These are phyloP conservation scores for Xylaria hypoxylon DNA, from an alignment of 2,329 filamentous ascomycete genomes.

Conservation along the genomic window DNA sequence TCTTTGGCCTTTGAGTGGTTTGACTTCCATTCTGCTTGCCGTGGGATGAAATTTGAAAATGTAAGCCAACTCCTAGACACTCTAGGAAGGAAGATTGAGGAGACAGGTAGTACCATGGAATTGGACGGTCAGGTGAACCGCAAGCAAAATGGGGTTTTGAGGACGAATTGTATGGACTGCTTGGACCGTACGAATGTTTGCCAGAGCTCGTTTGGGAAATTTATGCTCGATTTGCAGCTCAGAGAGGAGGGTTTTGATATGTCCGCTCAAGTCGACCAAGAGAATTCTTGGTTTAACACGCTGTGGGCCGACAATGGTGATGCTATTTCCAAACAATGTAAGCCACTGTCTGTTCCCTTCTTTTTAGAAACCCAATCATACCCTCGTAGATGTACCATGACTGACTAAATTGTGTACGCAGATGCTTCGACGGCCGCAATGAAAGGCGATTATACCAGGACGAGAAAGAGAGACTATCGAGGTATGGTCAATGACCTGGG, in stretches of 20 bases:
- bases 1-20: slow-evolving; percentile 90
- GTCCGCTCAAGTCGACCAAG: slow-evolving; percentile 78
- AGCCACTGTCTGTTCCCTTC: slow-evolving; percentile 23
- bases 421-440: slow-evolving; percentile 92
- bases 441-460: slow-evolving; percentile 96
- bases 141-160: slow-evolving; percentile 79
- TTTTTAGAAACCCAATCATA: neutral
- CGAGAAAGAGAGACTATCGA: slow-evolving; percentile 87
- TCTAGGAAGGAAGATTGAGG: slow-evolving; percentile 74
- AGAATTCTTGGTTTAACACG: slow-evolving; percentile 93
- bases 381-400: neutral
- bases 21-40: slow-evolving; percentile 92
- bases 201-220: slow-evolving; percentile 88
- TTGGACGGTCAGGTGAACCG: slow-evolving; percentile 56
- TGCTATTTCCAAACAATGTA: slow-evolving; percentile 87
- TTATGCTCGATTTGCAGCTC: slow-evolving; percentile 83
- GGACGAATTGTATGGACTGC: slow-evolving; percentile 99
- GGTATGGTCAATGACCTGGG: slow-evolving; percentile 93
- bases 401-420: slow-evolving; percentile 30
- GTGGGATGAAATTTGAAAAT: slow-evolving; percentile 98
- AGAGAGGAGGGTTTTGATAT: slow-evolving; percentile 80
- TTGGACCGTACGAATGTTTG: slow-evolving; percentile 96
- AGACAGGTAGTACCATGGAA: slow-evolving; percentile 77
- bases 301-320: slow-evolving; percentile 99
- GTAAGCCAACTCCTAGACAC: slow-evolving; percentile 82